phyloP scores from a whole-genome alignment of 768 basidiomycete species.

The Pleurotus platypus region DNA sequence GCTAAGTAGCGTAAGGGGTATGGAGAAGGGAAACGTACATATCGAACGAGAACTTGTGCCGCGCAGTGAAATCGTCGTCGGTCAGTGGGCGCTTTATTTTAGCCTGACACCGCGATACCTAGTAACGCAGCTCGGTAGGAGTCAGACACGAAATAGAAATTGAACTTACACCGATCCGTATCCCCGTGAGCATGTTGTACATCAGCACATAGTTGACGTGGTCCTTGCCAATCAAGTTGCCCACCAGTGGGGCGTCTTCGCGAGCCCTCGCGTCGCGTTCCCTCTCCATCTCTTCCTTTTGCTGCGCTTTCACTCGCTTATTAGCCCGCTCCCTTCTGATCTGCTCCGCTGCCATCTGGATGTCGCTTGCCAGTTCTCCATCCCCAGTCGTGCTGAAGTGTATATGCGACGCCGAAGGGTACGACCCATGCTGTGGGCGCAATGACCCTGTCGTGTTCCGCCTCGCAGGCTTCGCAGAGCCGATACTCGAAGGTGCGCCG shows the following conservation, averaged over 20 bases:
- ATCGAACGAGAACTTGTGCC: conserved; percentile 96
- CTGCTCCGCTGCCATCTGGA: conserved; percentile 84
- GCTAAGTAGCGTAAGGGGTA: neutral
- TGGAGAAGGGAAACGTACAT: conserved; percentile 54
- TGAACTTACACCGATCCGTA: conserved; percentile 85
- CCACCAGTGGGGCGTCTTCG: conserved; percentile 71
- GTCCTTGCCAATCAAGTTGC: conserved; percentile 96
- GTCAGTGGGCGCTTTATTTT: conserved; percentile 86
- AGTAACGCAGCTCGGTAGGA: conserved; percentile 13
- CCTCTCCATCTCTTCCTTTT: conserved; percentile 47
- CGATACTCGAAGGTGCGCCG: neutral
- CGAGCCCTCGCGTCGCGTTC: conserved; percentile 26
- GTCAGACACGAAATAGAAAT: conserved; percentile 3
- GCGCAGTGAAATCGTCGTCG: conserved; percentile 81
- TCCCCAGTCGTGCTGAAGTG: conserved; percentile 31
- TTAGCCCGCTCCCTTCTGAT: conserved; percentile 75
- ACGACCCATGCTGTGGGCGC: conserved; percentile 15
- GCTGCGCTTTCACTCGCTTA: conserved; percentile 67
- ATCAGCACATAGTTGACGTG: conserved; percentile 99
- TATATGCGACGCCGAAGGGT: conserved; percentile 18
- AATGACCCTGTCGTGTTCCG: conserved; percentile 71
- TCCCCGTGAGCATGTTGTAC: conserved; percentile 99
- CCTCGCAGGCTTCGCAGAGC: conserved; percentile 34
- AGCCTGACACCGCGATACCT: conserved; percentile 96
- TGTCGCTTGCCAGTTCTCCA: conserved; percentile 71